Base-by-base conservation (phyloP, 1,284 basidiomycete species). In the Puccinia triticina region DNA sequence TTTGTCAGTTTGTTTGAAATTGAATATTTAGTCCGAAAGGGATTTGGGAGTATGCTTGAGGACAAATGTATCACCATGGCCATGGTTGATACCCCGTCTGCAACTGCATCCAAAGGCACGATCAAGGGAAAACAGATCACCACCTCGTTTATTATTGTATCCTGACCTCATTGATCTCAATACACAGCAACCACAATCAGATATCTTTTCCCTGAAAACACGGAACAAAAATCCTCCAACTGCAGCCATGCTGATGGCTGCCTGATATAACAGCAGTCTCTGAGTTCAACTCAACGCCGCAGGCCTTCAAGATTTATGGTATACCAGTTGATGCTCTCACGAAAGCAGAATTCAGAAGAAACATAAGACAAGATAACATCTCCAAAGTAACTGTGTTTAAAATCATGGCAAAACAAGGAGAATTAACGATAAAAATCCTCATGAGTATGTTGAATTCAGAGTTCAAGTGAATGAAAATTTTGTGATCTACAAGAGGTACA, bases 61-160 rank as follows among this genome's bases (percentile, higher is more conserved):
- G 55, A 57, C 55, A 57, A 57, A n/a, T 11, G 23, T 57, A 57
- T 57, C 55, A 18, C 55, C n/a, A 57, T 57, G 55, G 21, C 55
- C 55, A 57, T 57, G 55, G 55, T 57, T 57, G 55, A 57, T 57
- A 57, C 55, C 55, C 55, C 55, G n/a, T 57, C 55, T 57, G n/a
- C n/a, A n/a, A 57, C n/a, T 21, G n/a, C 26, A 57, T 21, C 55
- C 55, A 57, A 57, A 57, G 55, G 21, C 55, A 57, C 55, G n/a
- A 57, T 57, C 55, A 57, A 57, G 55, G 26, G 55, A 57, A 57
- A 26, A n/a, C n/a, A 57, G 55, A 57, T 26, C 55, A 57, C 53
- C 55, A 57, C 55, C 55, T 26, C 55, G 50, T 26, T 57, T 26
- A 57, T 57, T 10, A 57, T 26, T 57, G 55, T 57, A 57, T 26